Conservation (phyloP, 306 rosid genomes). For the Sphenostylis stenocarpa region DNA sequence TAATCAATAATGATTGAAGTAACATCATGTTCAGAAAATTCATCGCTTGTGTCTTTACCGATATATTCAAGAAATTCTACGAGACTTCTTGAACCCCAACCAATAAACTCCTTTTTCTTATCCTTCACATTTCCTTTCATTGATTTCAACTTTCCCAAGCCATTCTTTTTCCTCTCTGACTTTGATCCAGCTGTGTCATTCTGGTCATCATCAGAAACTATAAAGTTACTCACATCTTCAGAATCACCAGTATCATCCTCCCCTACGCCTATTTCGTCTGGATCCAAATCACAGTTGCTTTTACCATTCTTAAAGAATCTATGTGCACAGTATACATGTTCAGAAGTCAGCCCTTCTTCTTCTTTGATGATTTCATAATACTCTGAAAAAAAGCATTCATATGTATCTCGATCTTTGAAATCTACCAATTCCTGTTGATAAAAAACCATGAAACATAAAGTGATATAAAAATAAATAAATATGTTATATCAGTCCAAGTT, state of each 20-base stretch:
- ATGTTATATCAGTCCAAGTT: neutral
- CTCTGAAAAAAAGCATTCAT: conserved; percentile 54
- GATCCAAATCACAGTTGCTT: conserved; percentile 36
- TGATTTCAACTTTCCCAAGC: conserved; percentile 34
- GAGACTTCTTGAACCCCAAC: conserved; percentile 72
- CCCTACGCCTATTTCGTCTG: conserved; percentile 32
- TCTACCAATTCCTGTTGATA: conserved; percentile 54
- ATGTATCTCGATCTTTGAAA: conserved; percentile 53
- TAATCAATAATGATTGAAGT: conserved; percentile 53
- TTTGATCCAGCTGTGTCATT: conserved; percentile 33
- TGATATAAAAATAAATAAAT: neutral
- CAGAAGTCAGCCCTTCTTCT: conserved; percentile 55
- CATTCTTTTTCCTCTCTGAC: conserved; percentile 40
- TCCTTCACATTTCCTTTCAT: conserved; percentile 40
- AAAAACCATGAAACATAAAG: conserved; percentile 27
- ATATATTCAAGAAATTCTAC: conserved; percentile 56
- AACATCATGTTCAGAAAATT: conserved; percentile 63
- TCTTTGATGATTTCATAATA: conserved; percentile 54
- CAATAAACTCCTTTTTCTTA: conserved; percentile 57
- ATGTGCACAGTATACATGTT: conserved; percentile 37
- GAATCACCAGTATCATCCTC: conserved; percentile 42
- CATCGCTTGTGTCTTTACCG: conserved; percentile 46
- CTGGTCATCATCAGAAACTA: conserved; percentile 56
- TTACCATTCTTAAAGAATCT: conserved; percentile 42
- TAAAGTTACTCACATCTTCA: conserved; percentile 42